Base-by-base conservation (phyloP, 75 land plant genomes). In the Cryptomeria japonica region DNA sequence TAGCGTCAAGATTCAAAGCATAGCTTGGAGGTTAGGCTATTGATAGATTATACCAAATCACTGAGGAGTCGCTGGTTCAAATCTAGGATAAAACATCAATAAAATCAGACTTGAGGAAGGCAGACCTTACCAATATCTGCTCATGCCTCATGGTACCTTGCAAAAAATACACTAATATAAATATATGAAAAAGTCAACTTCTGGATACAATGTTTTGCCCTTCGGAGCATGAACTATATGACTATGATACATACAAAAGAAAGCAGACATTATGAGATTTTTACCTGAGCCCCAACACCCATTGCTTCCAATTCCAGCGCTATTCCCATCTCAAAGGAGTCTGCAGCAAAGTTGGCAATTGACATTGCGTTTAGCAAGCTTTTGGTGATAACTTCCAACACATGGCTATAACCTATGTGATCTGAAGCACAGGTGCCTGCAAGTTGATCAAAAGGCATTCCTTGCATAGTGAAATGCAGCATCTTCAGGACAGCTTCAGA, bases 401-500 rank as follows among this genome's bases (percentile, higher is more conserved):
- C 28, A 22, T 19, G 12, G 8, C 83, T 31, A 80, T 80, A 80
- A 25, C 14, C 46, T 80, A 10, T 80, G 39, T 80, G 83, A 9
- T 80, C 83, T 44, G 83, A 80, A 22, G 42, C 22, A 80, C 83
- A 80, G 83, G 28, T 46, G 3, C 0, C 41, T 25, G n/a, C 83
- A 80, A 78, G 36, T 39, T 78, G 16, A 38, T 80, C 46, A 28
- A 12, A 28, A 42, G 49, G 31, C 11, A 22, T 80, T 80, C 46
- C 83, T 44, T 28, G 83, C 49, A 80, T 41, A 16, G 49, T 80
- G 13, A 80, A 80, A 28, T 80, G 83, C 8, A 80, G 83, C 83
- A 42, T 80, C 46, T 42, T 80, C 83, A 80, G 39, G 46, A 42
- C 31, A 39, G 46, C 46, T 44, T 42, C 47, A 44, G 83, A 42